Base-by-base conservation (phyloP, 2,329 filamentous ascomycete genomes). In the Didymella lethalis region DNA sequence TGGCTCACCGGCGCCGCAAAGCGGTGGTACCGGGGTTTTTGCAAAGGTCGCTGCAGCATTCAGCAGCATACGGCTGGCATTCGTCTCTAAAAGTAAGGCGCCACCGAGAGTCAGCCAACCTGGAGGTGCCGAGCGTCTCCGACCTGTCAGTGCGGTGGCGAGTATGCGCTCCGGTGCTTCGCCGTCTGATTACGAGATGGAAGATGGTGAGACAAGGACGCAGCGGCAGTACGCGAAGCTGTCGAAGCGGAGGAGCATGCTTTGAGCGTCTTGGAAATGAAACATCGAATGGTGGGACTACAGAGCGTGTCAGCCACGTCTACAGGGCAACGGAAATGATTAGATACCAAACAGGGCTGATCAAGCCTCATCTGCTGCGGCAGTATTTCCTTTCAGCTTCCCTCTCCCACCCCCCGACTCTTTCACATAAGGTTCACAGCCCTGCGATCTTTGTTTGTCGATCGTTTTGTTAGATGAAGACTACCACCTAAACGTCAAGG, bases 211-310 rank as follows among this genome's bases (percentile, higher is more conserved):
- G 28, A 72, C 73, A 23, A 68, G 75, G 58, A 71, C 70, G 48
- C 67, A 69, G 59, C 66, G 65, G 46, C 64, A 74, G 54, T 78
- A 76, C 62, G 64, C 61, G 4, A 77, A 70, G 63, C 58, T 78
- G 53, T 68, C 73, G 34, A 77, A 77, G 60, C 65, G 77, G 66
- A 73, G 63, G 63, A 78, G 76, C 62, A 64, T 74, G 59, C 55
- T 79, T 20, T 78, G 52, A 71, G 31, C 41, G 25, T 44, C 7
- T 14, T 41, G 18, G 7, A 23, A 11, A 25, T 20, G 7, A 12
- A 12, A 23, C 38, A 14, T 20, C 20, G 10, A 20, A 18, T n/a
- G 36, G 2, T 16, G 36, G 16, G 12, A 40, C 12, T 7, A 20
- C 20, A n/a, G n/a, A 38, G 5, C 36, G 10, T 40, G 10, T 40